Base-by-base conservation (phyloP, 1,284 basidiomycete genomes). In the Omphalotus olearius region DNA sequence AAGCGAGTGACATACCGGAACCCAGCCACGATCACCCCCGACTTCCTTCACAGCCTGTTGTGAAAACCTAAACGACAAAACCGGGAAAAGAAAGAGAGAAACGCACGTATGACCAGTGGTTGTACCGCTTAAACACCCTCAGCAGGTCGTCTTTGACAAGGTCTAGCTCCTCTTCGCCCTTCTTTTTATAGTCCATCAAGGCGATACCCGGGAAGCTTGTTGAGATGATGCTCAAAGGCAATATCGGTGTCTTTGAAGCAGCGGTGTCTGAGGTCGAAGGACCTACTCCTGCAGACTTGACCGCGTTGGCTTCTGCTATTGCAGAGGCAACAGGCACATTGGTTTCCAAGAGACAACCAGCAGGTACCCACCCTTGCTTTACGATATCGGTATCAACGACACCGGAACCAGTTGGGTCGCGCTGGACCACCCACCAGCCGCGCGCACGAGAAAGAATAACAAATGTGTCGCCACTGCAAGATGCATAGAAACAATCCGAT, bases 361-460 rank as follows among this genome's bases (percentile, higher is more conserved):
- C 88, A 51, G 92, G 89, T 6, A 94, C 88, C 91, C 91, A 91
- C 46, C 91, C 91, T 64, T 91, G 85, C 66, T 88, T 84, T 46
- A 75, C 69, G 28, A 82, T 76, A 59, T 92, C 89, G 18, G 83
- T 78, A 52, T 89, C 84, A 40, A 93, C 81, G 46, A 85, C 72
- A 11, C 94, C 94, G 4, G 84, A 80, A 1, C 93, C 94, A 42
- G 83, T 83, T 18, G 89, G 87, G 66, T 99, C 97, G 30, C 91
- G 83, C 65, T 98, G 94, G 2, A 99, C 96, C 33, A 98, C 91
- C 93, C 96, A 99, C 97, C 97, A 99, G 0, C 97, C 97, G 56
- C 95, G 88, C 13, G 93, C 88, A 57, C 96, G 87, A 53, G 91
- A 92, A 50, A 97, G 74, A 62, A 98, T 96, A 59, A 98, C 84